These are phyloP conservation scores for Cladophialophora yegresii DNA, from an alignment of 2,329 filamentous ascomycete species.

Conservation along the genomic window DNA sequence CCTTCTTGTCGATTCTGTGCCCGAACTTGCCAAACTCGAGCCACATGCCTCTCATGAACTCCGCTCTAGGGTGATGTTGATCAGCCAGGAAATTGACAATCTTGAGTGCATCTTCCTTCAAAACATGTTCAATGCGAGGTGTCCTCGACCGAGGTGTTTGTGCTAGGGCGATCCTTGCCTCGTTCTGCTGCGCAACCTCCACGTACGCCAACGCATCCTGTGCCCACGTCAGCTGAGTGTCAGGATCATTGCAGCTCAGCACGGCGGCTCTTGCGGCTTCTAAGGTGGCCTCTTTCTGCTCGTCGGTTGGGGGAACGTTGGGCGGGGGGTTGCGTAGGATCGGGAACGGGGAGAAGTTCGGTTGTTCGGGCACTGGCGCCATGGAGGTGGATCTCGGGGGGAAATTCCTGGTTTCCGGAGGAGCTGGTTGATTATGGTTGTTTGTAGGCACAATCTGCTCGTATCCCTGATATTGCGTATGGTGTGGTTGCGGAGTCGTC, in stretches of 20 bases:
- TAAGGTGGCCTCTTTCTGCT: slow-evolving; percentile 87
- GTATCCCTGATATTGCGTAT: slow-evolving; percentile 45
- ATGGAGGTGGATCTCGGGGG: slow-evolving; percentile 55
- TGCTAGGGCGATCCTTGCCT: slow-evolving; percentile 64
- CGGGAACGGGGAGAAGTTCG: slow-evolving; percentile 89
- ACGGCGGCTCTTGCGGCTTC: slow-evolving; percentile 82
- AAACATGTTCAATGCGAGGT: slow-evolving; percentile 82
- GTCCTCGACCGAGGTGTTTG: slow-evolving; percentile 70
- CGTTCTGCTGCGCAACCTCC: slow-evolving; percentile 77
- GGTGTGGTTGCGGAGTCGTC: slow-evolving; percentile 15
- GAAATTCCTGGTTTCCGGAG: slow-evolving; percentile 45
- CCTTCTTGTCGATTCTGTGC: slow-evolving; percentile 85
- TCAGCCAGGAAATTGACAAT: slow-evolving; percentile 87
- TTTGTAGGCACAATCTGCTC: slow-evolving; percentile 19
- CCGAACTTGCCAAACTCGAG: slow-evolving; percentile 97
- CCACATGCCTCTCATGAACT: slow-evolving; percentile 96
- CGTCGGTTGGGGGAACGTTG: slow-evolving; percentile 89
- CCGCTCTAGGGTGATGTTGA: slow-evolving; percentile 87
- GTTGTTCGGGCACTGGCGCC: slow-evolving; percentile 55
- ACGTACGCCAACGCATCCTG: slow-evolving; percentile 88
- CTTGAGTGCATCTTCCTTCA: slow-evolving; percentile 84
- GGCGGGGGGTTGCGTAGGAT: slow-evolving; percentile 75
- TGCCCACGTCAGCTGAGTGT: slow-evolving; percentile 96
- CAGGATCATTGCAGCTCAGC: slow-evolving; percentile 88
- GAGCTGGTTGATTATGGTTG: slow-evolving; percentile 22